Base-by-base conservation (phyloP, 148 eudicot species). In the Euryodendron excelsum region DNA sequence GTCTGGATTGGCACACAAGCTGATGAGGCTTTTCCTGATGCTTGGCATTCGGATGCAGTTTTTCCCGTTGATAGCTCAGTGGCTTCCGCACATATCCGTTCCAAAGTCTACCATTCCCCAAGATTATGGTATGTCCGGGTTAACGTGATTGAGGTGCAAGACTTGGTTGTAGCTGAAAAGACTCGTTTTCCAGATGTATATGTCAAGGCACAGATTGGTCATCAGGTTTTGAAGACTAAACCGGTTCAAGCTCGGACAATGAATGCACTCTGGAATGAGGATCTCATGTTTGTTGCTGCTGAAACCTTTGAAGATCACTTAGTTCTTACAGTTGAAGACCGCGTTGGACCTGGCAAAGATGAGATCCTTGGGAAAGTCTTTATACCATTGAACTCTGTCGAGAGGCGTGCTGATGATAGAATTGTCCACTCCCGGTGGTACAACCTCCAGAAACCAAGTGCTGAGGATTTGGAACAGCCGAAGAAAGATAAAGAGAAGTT, bases 1-100 rank as follows among this genome's bases (percentile, higher is more conserved):
- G 87, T 91, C 17, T 94, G 98, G 98, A 78, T 87, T 70, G 98
- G 98, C 21, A 90, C 98, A 15, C 98, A 94, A 83, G 98, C 95
- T 8, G 98, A 94, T 65, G 97, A 94, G 79, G 97, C 98, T 6
- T 94, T 90, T 74, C 50, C 93, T 62, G 98, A 94, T 80, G 98
- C 98, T 79, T 89, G 87, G 87, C 97, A 90, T 85, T 86, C 92
- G 0, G 94, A 89, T 84, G 81, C 92, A 23, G 79, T 82, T 15
- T 82, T 86, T 25, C 85, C 88, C 1, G 66, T 82, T 69, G 86
- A 83, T 36, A 72, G 84, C 69, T 83, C 89, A 1, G 66, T 75
- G n/a, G 47, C 81, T 25, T 77, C 80, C 4, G 25, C 77, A 1
- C 80, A 81, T 33, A 83, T 78, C 37, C 90, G 89, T n/a, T 90